Evolutionary conservation across 1,284 basidiomycete species (phyloP).

Genomic region (Marasmius tenuissimus): DNA sequence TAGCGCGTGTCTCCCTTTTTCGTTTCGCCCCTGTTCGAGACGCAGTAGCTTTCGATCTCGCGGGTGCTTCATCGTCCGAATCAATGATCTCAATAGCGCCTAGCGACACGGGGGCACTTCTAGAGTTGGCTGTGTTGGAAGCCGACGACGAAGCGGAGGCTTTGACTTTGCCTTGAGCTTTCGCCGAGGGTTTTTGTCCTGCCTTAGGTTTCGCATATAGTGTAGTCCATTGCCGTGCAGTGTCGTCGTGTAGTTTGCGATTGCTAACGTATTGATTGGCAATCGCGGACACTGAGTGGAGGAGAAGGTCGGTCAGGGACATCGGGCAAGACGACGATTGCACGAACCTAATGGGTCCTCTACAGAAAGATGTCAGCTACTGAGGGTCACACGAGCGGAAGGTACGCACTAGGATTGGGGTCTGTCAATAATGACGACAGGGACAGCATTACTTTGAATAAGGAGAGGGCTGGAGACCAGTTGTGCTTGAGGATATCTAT

Average conservation of each 20-base stretch:
- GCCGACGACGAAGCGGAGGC: constrained; percentile 15
- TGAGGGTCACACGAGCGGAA: constrained; percentile 1
- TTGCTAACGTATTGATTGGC: constrained; percentile 69
- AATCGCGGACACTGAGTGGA: constrained; percentile 61
- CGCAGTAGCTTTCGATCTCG: constrained; percentile 21
- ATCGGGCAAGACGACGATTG: not conserved
- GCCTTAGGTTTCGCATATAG: constrained; percentile 56
- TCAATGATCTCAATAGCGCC: constrained; percentile 25
- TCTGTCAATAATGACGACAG: constrained; percentile 86
- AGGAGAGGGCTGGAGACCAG: constrained; percentile 88
- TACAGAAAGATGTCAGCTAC: constrained; percentile 24
- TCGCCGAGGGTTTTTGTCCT: constrained; percentile 17
- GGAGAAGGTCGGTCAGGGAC: not conserved
- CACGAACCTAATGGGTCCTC: constrained; percentile 69
- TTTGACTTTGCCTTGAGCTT: constrained; percentile 34
- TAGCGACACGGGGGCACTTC: not conserved
- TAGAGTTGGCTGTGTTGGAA: constrained; percentile 14
- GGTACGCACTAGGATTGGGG: constrained; percentile 78
- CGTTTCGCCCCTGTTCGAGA: constrained; percentile 22
- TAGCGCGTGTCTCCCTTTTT: constrained; percentile 15
- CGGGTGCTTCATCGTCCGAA: constrained; percentile 40
- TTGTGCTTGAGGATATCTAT: constrained; percentile 86
- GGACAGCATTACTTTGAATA: constrained; percentile 90
- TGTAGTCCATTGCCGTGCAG: constrained; percentile 63
- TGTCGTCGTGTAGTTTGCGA: constrained; percentile 62